Conservation (phyloP, 2,329 filamentous ascomycete species). For the Cladophialophora exuberans region DNA sequence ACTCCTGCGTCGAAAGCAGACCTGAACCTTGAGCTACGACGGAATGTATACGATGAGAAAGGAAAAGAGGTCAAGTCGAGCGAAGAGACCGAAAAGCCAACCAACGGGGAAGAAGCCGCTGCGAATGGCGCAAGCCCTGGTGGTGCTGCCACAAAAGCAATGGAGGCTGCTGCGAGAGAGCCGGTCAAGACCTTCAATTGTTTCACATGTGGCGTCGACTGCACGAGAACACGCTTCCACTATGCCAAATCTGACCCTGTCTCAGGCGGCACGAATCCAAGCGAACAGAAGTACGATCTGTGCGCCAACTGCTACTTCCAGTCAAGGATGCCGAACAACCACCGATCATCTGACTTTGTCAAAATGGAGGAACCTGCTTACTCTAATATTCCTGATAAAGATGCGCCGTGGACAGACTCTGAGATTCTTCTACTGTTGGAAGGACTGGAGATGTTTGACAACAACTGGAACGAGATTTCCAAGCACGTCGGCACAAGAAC, state of each 20-base stretch:
- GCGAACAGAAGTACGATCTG: conserved; percentile 76
- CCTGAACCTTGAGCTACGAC: conserved; percentile 86
- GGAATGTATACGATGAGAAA: conserved; percentile 93
- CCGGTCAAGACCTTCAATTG: conserved; percentile 75
- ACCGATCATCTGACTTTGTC: conserved; percentile 78
- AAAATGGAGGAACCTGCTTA: conserved; percentile 90
- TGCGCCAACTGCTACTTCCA: conserved; percentile 91
- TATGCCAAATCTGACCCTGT: conserved; percentile 66
- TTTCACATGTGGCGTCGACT: conserved; percentile 90
- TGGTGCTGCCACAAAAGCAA: conserved; percentile 67
- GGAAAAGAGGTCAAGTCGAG: conserved; percentile 77
- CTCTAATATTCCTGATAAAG: conserved; percentile 75
- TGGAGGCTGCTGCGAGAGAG: conserved; percentile 63
- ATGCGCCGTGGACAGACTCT: conserved; percentile 87
- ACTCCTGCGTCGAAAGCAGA: conserved; percentile 73
- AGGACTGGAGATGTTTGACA: conserved; percentile 87
- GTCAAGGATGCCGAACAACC: conserved; percentile 77
- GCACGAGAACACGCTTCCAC: conserved; percentile 72
- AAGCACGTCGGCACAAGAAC: conserved; percentile 91
- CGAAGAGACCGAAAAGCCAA: conserved; percentile 66
- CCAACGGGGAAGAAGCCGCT: conserved; percentile 71
- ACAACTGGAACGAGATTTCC: conserved; percentile 92
- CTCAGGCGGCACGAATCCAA: conserved; percentile 57
- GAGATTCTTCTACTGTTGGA: conserved; percentile 89
- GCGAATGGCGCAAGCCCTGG: conserved; percentile 65